These are phyloP conservation scores for Sporothrix dimorphospora DNA, from an alignment of 2,329 filamentous ascomycete genomes.

Conservation along the genomic window DNA sequence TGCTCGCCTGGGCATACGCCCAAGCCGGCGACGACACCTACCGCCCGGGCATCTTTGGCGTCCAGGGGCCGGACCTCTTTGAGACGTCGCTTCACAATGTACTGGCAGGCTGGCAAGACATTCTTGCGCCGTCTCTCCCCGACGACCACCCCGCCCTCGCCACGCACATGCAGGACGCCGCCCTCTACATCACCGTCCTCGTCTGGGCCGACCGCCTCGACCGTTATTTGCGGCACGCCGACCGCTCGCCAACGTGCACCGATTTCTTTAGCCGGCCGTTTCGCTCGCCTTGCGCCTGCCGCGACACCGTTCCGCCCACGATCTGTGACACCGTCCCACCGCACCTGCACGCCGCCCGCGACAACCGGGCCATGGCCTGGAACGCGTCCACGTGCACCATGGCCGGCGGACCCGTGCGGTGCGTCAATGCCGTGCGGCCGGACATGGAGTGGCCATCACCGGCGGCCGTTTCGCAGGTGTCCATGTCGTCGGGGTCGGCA, in stretches of 20 bases:
- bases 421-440: background rate
- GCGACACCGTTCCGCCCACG: constrained; percentile 2
- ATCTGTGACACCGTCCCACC: constrained; percentile 31
- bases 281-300: constrained; percentile 32
- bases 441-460: background rate
- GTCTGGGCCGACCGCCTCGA: constrained; percentile 33
- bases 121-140: constrained; percentile 11
- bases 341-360: background rate
- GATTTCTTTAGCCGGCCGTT: constrained; percentile 34
- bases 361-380: constrained; percentile 28
- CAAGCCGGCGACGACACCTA: constrained; percentile 31
- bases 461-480: background rate
- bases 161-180: constrained; percentile 33
- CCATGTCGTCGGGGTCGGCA: background rate
- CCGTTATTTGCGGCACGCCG: constrained; percentile 33
- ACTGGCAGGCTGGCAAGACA: background rate
- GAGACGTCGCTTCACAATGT: constrained; percentile 15
- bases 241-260: constrained; percentile 27
- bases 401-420: constrained; percentile 28
- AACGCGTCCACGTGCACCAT: constrained; percentile 30
- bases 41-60: constrained; percentile 31
- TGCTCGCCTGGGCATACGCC: constrained; percentile 32
- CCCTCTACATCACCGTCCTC: constrained; percentile 33
- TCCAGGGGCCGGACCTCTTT: constrained; percentile 33
- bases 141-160: background rate